Conservation (phyloP, 2,329 filamentous ascomycete species). For the Fusarium temperatum region DNA sequence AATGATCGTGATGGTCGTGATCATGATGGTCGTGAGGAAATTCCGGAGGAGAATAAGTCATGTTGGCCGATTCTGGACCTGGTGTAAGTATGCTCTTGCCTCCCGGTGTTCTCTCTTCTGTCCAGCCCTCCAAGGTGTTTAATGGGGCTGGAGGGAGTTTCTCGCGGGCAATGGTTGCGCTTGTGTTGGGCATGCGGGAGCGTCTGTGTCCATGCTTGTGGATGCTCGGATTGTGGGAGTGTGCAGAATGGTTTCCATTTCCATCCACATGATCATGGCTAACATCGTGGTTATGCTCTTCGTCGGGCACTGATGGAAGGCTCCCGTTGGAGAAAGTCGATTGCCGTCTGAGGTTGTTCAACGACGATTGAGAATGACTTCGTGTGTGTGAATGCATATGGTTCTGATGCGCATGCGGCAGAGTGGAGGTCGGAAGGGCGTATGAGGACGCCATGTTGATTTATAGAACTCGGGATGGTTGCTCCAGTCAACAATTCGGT, state of each 20-base stretch:
- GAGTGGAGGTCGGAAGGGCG: conserved; percentile 60
- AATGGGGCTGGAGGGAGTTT: conserved; percentile 46
- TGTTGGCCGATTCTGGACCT: conserved; percentile 40
- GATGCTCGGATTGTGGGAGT: conserved; percentile 39
- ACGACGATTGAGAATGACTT: conserved; percentile 50
- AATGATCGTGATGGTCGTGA: conserved; percentile 40
- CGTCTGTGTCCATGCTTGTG: conserved; percentile 44
- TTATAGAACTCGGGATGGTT: neutral
- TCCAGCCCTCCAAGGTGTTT: conserved; percentile 52
- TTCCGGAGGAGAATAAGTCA: conserved; percentile 44
- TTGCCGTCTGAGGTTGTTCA: conserved; percentile 49
- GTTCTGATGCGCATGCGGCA: conserved; percentile 58
- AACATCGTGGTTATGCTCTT: conserved; percentile 45
- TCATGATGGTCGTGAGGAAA: conserved; percentile 43
- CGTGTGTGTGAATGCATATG: conserved; percentile 53
- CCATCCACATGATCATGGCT: conserved; percentile 32
- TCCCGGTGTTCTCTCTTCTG: conserved; percentile 51
- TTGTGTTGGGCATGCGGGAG: conserved; percentile 46
- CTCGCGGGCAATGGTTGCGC: conserved; percentile 42
- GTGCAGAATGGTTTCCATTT: conserved; percentile 35
- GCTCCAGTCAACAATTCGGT: conserved; percentile 9
- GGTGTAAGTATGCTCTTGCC: conserved; percentile 53
- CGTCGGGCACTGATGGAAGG: conserved; percentile 45
- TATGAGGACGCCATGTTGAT: conserved; percentile 61
- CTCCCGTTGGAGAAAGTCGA: conserved; percentile 48